These are phyloP conservation scores for Phaeosphaeria sp. DNA, from an alignment of 2,329 filamentous ascomycete species.

Conservation along the genomic window DNA sequence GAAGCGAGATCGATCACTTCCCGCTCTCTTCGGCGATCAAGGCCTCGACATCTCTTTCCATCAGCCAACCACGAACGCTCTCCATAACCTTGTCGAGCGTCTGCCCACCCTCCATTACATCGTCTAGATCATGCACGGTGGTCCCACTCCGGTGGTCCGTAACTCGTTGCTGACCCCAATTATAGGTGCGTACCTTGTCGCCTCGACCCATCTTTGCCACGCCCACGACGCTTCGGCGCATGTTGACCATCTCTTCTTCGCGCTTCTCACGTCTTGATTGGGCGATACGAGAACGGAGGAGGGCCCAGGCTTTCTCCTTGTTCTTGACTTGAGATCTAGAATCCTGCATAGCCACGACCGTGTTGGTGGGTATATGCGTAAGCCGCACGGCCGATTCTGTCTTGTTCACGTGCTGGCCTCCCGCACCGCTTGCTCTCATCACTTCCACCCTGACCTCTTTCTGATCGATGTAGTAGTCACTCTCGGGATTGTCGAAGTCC, in stretches of 20 bases:
- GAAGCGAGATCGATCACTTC: conserved; percentile 19
- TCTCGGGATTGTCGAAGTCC: conserved; percentile 82
- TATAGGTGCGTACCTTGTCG: conserved; percentile 95
- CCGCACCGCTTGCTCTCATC: conserved; percentile 90
- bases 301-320: conserved; percentile 82
- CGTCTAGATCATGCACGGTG: conserved; percentile 80
- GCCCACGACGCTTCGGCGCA: conserved; percentile 81
- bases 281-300: conserved; percentile 83
- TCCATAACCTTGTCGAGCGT: conserved; percentile 78
- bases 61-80: conserved; percentile 78
- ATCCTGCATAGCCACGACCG: conserved; percentile 90
- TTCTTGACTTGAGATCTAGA: conserved; percentile 89
- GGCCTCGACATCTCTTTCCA: conserved; percentile 74
- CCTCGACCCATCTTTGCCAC: conserved; percentile 83
- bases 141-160: conserved; percentile 86
- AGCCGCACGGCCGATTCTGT: conserved; percentile 95
- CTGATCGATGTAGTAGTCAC: conserved; percentile 88
- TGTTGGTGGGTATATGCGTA: conserved; percentile 88
- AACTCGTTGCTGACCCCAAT: conserved; percentile 78
- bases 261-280: conserved; percentile 80
- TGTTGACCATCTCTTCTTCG: conserved; percentile 76
- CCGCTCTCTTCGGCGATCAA: conserved; percentile 59
- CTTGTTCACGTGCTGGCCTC: conserved; percentile 98
- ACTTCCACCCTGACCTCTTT: conserved; percentile 84
- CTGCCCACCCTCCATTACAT: conserved; percentile 78